Conservation (phyloP, 164 flowering plant species). For the Liquidambar formosana region DNA sequence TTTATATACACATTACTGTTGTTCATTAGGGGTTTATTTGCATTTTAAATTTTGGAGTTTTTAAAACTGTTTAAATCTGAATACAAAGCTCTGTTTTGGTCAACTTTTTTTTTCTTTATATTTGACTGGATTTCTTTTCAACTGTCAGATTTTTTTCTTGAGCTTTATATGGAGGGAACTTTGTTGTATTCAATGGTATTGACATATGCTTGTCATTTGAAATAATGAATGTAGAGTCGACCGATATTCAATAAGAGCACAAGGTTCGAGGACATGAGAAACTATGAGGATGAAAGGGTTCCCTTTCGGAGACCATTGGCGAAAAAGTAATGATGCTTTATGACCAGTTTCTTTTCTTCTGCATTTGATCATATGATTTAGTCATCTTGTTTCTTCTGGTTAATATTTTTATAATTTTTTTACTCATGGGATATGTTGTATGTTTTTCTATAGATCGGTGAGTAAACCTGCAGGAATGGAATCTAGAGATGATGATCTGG, state of each 20-base stretch:
- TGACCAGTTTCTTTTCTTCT: neutral
- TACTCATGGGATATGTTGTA: neutral
- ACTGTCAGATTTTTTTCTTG: neutral
- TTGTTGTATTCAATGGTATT: neutral
- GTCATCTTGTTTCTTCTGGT: neutral
- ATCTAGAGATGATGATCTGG: slow-evolving; percentile 88
- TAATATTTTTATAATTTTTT: neutral
- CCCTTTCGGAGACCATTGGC: slow-evolving; percentile 59
- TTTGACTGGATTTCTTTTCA: no score
- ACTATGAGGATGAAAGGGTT: slow-evolving; percentile 67
- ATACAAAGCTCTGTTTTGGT: no score
- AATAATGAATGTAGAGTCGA: slow-evolving; percentile 70
- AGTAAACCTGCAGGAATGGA: slow-evolving; percentile 61
- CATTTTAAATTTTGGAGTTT: neutral
- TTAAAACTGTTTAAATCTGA: no score
- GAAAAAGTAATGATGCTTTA: slow-evolving; percentile 52
- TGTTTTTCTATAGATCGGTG: slow-evolving; percentile 39
- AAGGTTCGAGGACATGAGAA: slow-evolving; percentile 91
- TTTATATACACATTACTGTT: neutral
- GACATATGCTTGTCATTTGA: slow-evolving; percentile 6
- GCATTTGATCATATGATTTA: neutral
- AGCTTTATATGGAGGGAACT: no score
- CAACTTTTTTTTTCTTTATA: no score
- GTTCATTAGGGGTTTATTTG: neutral
- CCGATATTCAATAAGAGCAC: slow-evolving; percentile 98